Evolutionary conservation across 164 flowering plant genomes (phyloP).

Genomic region (Pachysandra terminalis): DNA sequence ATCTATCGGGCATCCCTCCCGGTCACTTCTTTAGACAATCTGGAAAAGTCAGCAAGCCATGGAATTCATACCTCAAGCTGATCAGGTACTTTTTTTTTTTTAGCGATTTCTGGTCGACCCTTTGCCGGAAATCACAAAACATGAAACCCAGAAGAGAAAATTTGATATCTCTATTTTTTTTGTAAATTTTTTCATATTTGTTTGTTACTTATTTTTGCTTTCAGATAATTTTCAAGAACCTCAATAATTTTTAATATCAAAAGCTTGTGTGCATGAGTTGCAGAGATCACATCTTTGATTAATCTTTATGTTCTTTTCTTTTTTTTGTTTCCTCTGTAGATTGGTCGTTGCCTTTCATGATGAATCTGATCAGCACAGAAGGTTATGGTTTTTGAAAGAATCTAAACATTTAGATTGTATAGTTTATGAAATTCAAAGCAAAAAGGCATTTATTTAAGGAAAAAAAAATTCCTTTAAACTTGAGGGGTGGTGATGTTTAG

Average conservation of each 20-base stretch:
- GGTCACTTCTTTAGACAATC: not conserved
- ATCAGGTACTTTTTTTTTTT: constrained; percentile 23
- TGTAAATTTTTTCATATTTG: not conserved
- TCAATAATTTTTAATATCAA: not conserved
- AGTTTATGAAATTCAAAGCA: too few relatives aligned
- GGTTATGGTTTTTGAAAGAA: not conserved
- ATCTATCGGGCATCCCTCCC: not conserved
- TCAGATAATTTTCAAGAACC: not conserved
- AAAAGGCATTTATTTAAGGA: not conserved
- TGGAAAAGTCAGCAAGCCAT: not conserved
- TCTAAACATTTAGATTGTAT: not conserved
- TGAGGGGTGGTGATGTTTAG: not conserved
- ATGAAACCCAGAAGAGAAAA: not conserved
- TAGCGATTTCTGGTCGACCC: constrained; percentile 23
- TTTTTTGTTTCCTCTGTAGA: not conserved
- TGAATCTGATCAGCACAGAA: not conserved
- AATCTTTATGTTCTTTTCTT: too few relatives aligned
- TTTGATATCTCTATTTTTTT: too few relatives aligned
- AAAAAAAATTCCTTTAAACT: not conserved
- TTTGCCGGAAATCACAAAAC: constrained; percentile 4
- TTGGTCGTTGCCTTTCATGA: constrained; percentile 2
- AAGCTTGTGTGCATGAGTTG: not conserved
- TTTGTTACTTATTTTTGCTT: not conserved
- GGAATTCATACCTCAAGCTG: constrained; percentile 6
- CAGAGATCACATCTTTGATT: too few relatives aligned